Conservation (phyloP, 192 early-diverging fungal genomes). For the Entrophospora sp. region DNA sequence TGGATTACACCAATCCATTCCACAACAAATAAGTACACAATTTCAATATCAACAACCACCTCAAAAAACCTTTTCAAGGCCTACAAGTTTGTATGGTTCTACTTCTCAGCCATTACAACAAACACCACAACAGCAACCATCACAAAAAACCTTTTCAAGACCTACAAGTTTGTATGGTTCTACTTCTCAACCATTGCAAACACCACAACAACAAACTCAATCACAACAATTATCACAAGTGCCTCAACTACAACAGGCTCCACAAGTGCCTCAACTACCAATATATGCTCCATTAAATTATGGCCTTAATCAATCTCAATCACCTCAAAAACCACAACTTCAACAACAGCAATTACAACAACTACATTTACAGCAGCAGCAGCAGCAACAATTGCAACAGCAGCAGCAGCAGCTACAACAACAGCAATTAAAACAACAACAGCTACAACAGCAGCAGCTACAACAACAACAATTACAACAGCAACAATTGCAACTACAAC, state of each 20-base stretch:
- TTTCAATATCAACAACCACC: background rate
- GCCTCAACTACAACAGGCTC: background rate
- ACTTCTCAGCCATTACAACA: constrained; percentile 2
- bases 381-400: background rate
- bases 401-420: background rate
- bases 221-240: background rate
- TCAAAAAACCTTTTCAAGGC: constrained; percentile 19
- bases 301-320: background rate
- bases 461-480: background rate
- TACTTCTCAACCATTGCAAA: constrained; percentile 15
- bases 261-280: background rate
- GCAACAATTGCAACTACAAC: background rate
- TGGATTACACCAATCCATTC: too few relatives aligned
- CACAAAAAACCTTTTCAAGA: constrained; percentile 19
- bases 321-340: background rate
- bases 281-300: too few relatives aligned
- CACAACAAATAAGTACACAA: too few relatives aligned
- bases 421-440: background rate
- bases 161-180: too few relatives aligned
- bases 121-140: constrained; percentile 5
- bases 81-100: too few relatives aligned
- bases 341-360: background rate
- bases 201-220: background rate
- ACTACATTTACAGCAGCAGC: background rate
- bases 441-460: background rate